Evolutionary conservation across 2,329 filamentous ascomycete species (phyloP).

Genomic region (Aspergillus sojae): DNA sequence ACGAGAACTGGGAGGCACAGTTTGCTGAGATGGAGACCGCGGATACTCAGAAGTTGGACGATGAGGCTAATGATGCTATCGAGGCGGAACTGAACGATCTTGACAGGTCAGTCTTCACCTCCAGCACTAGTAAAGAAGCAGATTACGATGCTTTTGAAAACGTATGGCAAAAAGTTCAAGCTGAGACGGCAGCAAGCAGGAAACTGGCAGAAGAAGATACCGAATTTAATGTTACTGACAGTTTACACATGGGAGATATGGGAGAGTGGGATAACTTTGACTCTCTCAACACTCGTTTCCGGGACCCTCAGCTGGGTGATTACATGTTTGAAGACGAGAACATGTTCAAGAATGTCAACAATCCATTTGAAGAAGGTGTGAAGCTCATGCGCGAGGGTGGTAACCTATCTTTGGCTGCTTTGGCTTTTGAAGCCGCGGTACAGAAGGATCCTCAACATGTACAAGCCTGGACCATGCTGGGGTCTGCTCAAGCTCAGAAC

Average conservation of each 20-base stretch:
- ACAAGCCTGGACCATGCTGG: constrained; percentile 91
- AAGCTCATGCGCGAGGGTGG: constrained; percentile 92
- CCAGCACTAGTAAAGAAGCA: constrained; percentile 63
- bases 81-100: constrained; percentile 86
- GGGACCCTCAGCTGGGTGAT: constrained; percentile 78
- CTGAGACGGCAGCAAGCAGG: constrained; percentile 49
- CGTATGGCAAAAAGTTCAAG: constrained; percentile 57
- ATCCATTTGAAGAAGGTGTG: constrained; percentile 90
- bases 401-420: constrained; percentile 86
- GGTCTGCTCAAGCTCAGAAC: constrained; percentile 92
- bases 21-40: constrained; percentile 80
- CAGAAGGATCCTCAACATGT: constrained; percentile 86
- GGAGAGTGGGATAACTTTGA: constrained; percentile 81
- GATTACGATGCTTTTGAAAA: constrained; percentile 87
- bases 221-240: constrained; percentile 50
- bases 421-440: constrained; percentile 94
- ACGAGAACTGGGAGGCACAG: constrained; percentile 93
- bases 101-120: constrained; percentile 72
- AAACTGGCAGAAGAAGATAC: constrained; percentile 69
- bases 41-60: constrained; percentile 57
- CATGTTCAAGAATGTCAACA: constrained; percentile 75
- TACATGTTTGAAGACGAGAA: constrained; percentile 97
- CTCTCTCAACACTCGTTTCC: constrained; percentile 66
- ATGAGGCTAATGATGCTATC: constrained; percentile 71
- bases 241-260: constrained; percentile 67